Conservation (phyloP, 768 basidiomycete genomes). For the Melanogaster broomeanus region DNA sequence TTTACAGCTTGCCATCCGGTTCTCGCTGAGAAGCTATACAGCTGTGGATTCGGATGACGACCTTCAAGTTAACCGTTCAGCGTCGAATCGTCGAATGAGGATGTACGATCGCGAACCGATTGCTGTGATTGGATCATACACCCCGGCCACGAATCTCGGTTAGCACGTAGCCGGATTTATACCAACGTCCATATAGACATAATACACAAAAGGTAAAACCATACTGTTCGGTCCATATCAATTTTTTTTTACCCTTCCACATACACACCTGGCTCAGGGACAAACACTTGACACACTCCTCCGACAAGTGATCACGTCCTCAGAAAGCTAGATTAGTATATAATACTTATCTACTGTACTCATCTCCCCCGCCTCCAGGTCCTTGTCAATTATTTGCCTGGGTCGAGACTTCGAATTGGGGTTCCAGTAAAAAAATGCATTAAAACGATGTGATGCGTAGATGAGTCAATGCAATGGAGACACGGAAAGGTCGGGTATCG, state of each 20-base stretch:
- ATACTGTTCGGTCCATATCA: conserved; percentile 20
- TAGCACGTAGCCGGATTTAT: conserved; percentile 11
- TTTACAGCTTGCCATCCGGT: neutral
- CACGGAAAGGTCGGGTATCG: conserved; percentile 13
- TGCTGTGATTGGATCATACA: neutral
- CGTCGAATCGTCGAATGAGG: too few relatives aligned
- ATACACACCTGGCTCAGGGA: conserved; percentile 27
- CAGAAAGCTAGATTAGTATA: conserved; percentile 30
- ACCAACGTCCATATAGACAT: conserved; percentile 21
- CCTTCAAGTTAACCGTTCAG: too few relatives aligned
- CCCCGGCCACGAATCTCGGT: neutral
- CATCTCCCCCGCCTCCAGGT: conserved; percentile 3
- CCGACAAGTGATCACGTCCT: neutral
- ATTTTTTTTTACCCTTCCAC: conserved; percentile 24
- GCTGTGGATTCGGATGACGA: neutral
- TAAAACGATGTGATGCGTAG: conserved; percentile 31
- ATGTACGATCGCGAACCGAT: too few relatives aligned
- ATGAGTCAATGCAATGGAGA: conserved; percentile 20
- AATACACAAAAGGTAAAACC: conserved; percentile 22
- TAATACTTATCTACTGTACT: conserved; percentile 13
- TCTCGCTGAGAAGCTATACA: neutral
- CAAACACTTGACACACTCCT: conserved; percentile 8
- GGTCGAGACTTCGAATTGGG: too few relatives aligned
- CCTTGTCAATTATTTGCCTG: conserved; percentile 5
- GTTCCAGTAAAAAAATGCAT: conserved; percentile 23